phyloP scores from a whole-genome alignment of 176 grass and related monocot species.

The Aegilops tauschii region DNA sequence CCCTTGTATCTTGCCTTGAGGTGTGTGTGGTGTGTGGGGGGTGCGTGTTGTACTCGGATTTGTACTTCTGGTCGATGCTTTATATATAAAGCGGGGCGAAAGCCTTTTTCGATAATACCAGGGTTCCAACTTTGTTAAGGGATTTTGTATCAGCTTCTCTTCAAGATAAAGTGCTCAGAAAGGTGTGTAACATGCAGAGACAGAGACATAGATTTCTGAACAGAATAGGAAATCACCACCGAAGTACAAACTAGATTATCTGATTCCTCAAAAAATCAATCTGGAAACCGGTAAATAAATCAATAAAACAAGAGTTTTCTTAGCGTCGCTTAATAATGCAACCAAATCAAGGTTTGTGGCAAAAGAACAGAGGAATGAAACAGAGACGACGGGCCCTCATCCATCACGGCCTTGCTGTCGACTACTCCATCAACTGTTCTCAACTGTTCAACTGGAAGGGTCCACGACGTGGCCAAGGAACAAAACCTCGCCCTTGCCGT shows the following conservation, averaged over 20 bases:
- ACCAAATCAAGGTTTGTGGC: not conserved
- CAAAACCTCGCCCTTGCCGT: slow-evolving; percentile 24
- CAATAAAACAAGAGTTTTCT: not conserved
- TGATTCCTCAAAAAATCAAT: not conserved
- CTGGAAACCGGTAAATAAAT: not conserved
- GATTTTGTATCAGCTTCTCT: not conserved
- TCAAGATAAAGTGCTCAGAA: not conserved
- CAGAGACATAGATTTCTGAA: not conserved
- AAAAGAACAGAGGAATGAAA: not conserved
- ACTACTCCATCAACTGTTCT: no score
- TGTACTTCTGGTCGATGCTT: no score
- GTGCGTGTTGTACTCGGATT: no score
- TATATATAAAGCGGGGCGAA: no score
- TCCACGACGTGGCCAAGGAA: slow-evolving; percentile 31
- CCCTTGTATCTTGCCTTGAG: no score
- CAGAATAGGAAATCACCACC: not conserved
- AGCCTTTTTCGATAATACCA: no score
- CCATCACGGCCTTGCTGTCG: no score
- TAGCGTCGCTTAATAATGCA: not conserved
- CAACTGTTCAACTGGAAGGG: not conserved
- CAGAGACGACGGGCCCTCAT: not conserved
- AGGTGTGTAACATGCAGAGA: not conserved
- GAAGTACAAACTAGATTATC: not conserved
- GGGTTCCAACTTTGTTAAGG: not conserved
- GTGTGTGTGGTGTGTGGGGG: no score